phyloP scores from a whole-genome alignment of 2,329 filamentous ascomycete species.

The Sporothrix dimorphospora region DNA sequence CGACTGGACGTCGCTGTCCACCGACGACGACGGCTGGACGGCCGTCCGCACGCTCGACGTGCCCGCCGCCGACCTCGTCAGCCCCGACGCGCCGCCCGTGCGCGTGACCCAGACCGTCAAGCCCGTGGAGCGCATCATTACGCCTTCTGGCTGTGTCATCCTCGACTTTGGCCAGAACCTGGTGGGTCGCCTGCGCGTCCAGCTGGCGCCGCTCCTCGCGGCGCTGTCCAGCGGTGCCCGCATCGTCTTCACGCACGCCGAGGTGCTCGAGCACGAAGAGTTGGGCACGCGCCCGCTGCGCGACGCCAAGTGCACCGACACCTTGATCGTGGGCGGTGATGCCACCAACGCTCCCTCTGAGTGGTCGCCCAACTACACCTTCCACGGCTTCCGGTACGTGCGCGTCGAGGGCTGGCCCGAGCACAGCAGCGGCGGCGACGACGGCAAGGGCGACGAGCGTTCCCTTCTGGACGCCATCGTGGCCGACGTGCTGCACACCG shows the following conservation, averaged over 20 bases:
- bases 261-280: conserved; percentile 57
- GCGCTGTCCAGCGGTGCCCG: conserved; percentile 28
- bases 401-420: conserved; percentile 24
- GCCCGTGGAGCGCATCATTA: conserved; percentile 41
- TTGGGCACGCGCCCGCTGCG: conserved; percentile 49
- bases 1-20: neutral
- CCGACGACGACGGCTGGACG: neutral
- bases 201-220: neutral
- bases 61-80: conserved; percentile 41
- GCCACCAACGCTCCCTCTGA: conserved; percentile 34
- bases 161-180: conserved; percentile 64
- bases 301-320: conserved; percentile 48
- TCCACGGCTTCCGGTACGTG: conserved; percentile 55
- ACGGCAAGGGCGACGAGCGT: conserved; percentile 31
- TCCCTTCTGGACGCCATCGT: conserved; percentile 26
- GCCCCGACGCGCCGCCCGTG: conserved; percentile 33
- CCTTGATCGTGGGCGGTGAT: conserved; percentile 32
- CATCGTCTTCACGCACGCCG: conserved; percentile 54
- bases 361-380: conserved; percentile 56
- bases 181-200: conserved; percentile 51
- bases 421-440: conserved; percentile 27
- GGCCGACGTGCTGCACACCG: conserved; percentile 51
- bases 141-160: conserved; percentile 49
- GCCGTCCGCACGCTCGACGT: neutral
- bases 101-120: conserved; percentile 36